Conservation (phyloP, 2,329 filamentous ascomycete genomes). For the Didymellaceae sp. region DNA sequence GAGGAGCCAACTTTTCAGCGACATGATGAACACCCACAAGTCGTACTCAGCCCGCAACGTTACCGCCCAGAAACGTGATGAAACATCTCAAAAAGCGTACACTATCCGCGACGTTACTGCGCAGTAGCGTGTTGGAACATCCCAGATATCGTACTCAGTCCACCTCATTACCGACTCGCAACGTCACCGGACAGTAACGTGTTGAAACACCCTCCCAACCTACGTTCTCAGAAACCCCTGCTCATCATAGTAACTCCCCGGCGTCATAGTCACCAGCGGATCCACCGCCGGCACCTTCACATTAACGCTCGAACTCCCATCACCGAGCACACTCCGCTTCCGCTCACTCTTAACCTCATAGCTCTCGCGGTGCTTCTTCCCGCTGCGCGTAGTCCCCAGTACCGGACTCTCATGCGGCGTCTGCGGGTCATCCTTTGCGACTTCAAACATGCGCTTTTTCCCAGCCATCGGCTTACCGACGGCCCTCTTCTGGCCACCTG, state of each 20-base stretch:
- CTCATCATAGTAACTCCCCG: slow-evolving; percentile 44
- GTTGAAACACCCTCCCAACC: no score
- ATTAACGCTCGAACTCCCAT: slow-evolving; percentile 33
- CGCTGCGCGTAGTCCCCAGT: background rate
- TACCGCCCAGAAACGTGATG: background rate
- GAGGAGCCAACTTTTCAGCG: no score
- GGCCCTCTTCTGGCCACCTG: background rate
- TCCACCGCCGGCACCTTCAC: slow-evolving; percentile 24
- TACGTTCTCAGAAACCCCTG: slow-evolving; percentile 38
- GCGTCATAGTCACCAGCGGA: slow-evolving; percentile 24
- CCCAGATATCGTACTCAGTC: background rate
- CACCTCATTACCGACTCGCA: background rate
- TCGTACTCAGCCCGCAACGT: background rate
- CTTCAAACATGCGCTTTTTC: background rate
- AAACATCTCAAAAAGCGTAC: background rate
- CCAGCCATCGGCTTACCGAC: background rate
- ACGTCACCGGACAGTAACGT: no score
- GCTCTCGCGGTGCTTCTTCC: background rate
- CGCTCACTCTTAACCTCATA: slow-evolving; percentile 1
- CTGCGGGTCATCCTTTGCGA: background rate
- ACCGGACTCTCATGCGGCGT: background rate
- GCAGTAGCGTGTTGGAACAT: no score
- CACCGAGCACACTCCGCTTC: slow-evolving; percentile 29
- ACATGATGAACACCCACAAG: background rate
- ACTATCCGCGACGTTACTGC: background rate